Percentiles rank a stretch among this genome's conserved stretches.
phyloP scores from a whole-genome alignment of 139 green algal genomes.

The Chlorella sp. region DNA sequence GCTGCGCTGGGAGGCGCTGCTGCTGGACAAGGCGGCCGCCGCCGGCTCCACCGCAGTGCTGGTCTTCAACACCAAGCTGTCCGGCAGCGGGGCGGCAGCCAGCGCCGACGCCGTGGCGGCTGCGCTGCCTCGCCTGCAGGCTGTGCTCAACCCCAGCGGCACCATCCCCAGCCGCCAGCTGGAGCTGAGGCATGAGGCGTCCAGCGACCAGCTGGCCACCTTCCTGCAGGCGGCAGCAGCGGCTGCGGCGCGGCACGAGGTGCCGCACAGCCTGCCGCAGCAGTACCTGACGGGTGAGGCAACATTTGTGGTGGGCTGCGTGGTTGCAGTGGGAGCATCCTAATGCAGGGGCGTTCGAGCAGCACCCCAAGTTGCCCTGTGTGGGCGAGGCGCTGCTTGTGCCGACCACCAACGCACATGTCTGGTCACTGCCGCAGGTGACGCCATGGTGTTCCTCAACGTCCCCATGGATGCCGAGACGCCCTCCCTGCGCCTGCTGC shows the following conservation, averaged over 20 bases:
- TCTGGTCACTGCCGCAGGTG: not conserved
- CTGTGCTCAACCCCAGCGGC: slow-evolving; percentile 34
- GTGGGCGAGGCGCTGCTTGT: not conserved
- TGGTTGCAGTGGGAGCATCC: too few relatives aligned
- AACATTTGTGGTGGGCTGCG: too few relatives aligned
- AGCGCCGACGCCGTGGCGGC: not conserved
- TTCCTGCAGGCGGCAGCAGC: slow-evolving; percentile 41
- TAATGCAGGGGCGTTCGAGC: too few relatives aligned
- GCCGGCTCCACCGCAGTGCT: slow-evolving; percentile 50
- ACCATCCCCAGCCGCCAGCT: slow-evolving; percentile 16
- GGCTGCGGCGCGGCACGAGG: not conserved
- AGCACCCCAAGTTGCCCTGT: too few relatives aligned
- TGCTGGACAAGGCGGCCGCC: slow-evolving; percentile 47
- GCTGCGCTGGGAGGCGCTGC: slow-evolving; percentile 39
- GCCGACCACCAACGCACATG: not conserved
- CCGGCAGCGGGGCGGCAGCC: not conserved
- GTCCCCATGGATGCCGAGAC: slow-evolving; percentile 80
- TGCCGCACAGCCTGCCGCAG: slow-evolving; percentile 43
- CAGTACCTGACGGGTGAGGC: slow-evolving; percentile 34
- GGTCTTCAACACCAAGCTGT: slow-evolving; percentile 53
- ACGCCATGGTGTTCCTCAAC: slow-evolving; percentile 65
- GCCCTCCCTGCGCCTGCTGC: slow-evolving; percentile 65
- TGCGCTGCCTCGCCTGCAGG: slow-evolving; percentile 16
- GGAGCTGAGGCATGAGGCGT: slow-evolving; percentile 31
- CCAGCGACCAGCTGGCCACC: slow-evolving; percentile 24